Base-by-base conservation (phyloP, 305 asterid genomes). In the Fraxinus paxiana region DNA sequence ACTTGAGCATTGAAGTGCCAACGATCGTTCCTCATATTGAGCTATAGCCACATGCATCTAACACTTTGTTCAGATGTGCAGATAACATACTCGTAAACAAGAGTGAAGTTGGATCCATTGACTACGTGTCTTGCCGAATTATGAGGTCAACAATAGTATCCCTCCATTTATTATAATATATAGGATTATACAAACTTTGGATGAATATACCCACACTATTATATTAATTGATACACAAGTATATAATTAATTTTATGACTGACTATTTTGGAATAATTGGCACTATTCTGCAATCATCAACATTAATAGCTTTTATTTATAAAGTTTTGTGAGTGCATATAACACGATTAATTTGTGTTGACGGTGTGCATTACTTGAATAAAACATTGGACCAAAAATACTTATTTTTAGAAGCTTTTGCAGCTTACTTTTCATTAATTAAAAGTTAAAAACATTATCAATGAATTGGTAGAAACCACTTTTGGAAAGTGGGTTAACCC, bases 391-490 rank as follows among this genome's bases (percentile, higher is more conserved):
- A 63, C 72, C 17, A 63, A 24, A 63, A 63, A 63, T 9, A 63
- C 33, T 63, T 67, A 67, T 67, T 67, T 67, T 67, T 13, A 26
- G 37, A 26, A 26, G 38, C 73, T 26, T 67, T 28, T 67, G 3
- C 38, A 28, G 38, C 73, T 67, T 67, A 67, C 73, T 67, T 67
- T 67, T 67, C 10, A 67, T 67, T 67, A 28, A 67, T 67, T 67
- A 67, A 12, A 67, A 67, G 20, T 30, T 28, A 28, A 67, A 67
- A 28, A 73, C 31, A 73, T 73, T 73, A 33, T 73, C 77, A 6
- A 70, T 70, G 75, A 70, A 28, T 70, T 28, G 43, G 37, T n/a
- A 31, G 46, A 71, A 30, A 15, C 76, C 76, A 71, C 76, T 73
- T 73, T 35, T 35, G 77, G 54, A 35, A 73, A 73, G 18, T 34